Conservation (phyloP, 2,329 filamentous ascomycete species). For the Podosphaera fusca region DNA sequence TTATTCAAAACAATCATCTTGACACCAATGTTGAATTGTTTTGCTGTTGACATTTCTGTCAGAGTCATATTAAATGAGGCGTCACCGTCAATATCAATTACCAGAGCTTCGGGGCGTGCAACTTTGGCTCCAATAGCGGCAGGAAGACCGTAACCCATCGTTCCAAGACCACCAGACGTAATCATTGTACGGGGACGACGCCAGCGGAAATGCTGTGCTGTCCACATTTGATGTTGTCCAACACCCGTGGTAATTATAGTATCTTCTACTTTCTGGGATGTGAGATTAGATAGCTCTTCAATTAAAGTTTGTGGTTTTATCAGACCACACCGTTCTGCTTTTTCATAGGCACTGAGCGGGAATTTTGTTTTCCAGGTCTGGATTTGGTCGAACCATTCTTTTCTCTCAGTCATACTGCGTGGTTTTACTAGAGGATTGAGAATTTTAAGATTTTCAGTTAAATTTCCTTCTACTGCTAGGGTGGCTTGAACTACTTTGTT, state of each 20-base stretch:
- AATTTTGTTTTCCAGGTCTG: slow-evolving; percentile 77
- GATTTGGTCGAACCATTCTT: slow-evolving; percentile 79
- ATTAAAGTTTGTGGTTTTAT: slow-evolving; percentile 94
- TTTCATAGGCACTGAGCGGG: slow-evolving; percentile 65
- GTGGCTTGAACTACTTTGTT: slow-evolving; percentile 98
- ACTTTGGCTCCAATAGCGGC: slow-evolving; percentile 93
- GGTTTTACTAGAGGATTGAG: slow-evolving; percentile 51
- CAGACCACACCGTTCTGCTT: slow-evolving; percentile 46
- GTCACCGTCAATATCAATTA: slow-evolving; percentile 91
- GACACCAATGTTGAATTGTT: slow-evolving; percentile 89
- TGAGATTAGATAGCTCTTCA: slow-evolving; percentile 69
- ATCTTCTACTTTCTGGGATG: slow-evolving; percentile 53
- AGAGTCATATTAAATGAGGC: slow-evolving; percentile 99
- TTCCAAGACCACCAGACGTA: slow-evolving; percentile 84
- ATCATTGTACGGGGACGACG: slow-evolving; percentile 79
- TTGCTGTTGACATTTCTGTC: slow-evolving; percentile 77
- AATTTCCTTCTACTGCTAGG: slow-evolving; percentile 85
- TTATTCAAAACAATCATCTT: slow-evolving; percentile 94
- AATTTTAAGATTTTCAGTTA: slow-evolving; percentile 50
- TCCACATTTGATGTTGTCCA: slow-evolving; percentile 98
- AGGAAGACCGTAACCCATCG: slow-evolving; percentile 89
- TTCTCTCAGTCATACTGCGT: slow-evolving; percentile 39
- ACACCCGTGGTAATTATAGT: slow-evolving; percentile 87
- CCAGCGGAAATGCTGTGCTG: slow-evolving; percentile 92
- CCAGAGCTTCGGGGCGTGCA: slow-evolving; percentile 32